Evolutionary conservation across 2,329 filamentous ascomycete species (phyloP).

Genomic region (Colletotrichum acutatum): DNA sequence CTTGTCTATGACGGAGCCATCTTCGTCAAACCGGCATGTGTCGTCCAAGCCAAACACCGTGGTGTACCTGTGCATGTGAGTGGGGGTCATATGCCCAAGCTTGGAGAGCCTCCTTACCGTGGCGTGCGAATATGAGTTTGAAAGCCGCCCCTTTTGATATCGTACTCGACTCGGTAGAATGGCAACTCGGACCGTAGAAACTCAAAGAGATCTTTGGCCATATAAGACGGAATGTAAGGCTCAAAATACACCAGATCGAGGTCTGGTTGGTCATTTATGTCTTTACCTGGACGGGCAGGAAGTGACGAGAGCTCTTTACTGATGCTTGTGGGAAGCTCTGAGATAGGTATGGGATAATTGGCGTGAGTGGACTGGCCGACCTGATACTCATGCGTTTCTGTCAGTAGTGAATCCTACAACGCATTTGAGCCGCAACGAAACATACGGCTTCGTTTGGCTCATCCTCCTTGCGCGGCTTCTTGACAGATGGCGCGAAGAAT

Average conservation of each 20-base stretch:
- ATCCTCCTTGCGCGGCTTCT: slow-evolving; percentile 49
- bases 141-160: slow-evolving; percentile 72
- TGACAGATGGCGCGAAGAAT: slow-evolving; percentile 69
- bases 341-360: slow-evolving; percentile 63
- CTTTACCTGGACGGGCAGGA: slow-evolving; percentile 62
- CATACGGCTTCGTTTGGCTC: slow-evolving; percentile 27
- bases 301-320: slow-evolving; percentile 52
- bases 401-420: neutral
- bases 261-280: slow-evolving; percentile 74
- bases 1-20: slow-evolving; percentile 55
- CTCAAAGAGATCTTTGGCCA: slow-evolving; percentile 71
- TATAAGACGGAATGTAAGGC: slow-evolving; percentile 72
- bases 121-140: slow-evolving; percentile 70
- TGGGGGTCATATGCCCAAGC: neutral
- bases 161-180: slow-evolving; percentile 81
- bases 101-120: slow-evolving; percentile 44
- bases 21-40: slow-evolving; percentile 68
- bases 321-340: slow-evolving; percentile 52
- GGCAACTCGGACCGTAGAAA: slow-evolving; percentile 78
- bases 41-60: slow-evolving; percentile 70
- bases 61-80: slow-evolving; percentile 51
- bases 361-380: slow-evolving; percentile 50
- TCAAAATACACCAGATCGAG: slow-evolving; percentile 81
- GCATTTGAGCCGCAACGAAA: neutral
- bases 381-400: neutral